Percentiles rank a stretch among this genome's conserved stretches.
Conservation (phyloP, 495 filamentous ascomycete genomes). For the Penicillium fimorum region DNA sequence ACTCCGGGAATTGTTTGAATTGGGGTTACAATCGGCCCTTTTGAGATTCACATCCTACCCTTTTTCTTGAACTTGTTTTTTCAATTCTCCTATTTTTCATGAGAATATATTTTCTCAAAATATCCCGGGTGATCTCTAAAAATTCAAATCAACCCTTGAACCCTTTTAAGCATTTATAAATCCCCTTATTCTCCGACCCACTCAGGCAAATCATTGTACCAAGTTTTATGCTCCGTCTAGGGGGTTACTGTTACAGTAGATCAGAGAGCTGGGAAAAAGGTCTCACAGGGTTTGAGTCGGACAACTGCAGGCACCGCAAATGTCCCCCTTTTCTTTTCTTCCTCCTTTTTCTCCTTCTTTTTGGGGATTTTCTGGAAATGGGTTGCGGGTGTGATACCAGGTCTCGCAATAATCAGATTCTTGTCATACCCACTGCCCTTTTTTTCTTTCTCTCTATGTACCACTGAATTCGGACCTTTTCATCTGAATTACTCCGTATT, state of each 20-base stretch:
- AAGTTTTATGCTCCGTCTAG: constrained; percentile 28
- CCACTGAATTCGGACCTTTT: not conserved
- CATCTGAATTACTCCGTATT: too few relatives aligned
- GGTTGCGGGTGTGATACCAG: constrained; percentile 1
- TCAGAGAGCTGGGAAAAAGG: constrained; percentile 15
- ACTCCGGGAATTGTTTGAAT: too few relatives aligned
- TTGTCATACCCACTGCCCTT: not conserved
- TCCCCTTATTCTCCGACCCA: constrained; percentile 27
- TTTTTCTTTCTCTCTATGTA: not conserved
- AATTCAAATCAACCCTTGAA: not conserved
- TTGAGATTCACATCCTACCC: too few relatives aligned
- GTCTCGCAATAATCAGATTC: not conserved
- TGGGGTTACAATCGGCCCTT: not conserved
- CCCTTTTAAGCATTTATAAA: not conserved
- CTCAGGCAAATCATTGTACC: constrained; percentile 9
- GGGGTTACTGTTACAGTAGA: constrained; percentile 33
- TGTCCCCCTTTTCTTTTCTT: not conserved
- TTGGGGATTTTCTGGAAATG: not conserved
- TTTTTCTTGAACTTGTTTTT: too few relatives aligned
- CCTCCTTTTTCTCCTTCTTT: not conserved
- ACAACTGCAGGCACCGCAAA: constrained; percentile 21
- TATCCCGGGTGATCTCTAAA: too few relatives aligned
- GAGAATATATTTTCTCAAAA: too few relatives aligned
- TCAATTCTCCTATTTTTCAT: too few relatives aligned
- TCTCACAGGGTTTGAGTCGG: constrained; percentile 24